phyloP scores from a whole-genome alignment of 1,284 basidiomycete species.

The Cutaneotrichosporon dermatis region DNA sequence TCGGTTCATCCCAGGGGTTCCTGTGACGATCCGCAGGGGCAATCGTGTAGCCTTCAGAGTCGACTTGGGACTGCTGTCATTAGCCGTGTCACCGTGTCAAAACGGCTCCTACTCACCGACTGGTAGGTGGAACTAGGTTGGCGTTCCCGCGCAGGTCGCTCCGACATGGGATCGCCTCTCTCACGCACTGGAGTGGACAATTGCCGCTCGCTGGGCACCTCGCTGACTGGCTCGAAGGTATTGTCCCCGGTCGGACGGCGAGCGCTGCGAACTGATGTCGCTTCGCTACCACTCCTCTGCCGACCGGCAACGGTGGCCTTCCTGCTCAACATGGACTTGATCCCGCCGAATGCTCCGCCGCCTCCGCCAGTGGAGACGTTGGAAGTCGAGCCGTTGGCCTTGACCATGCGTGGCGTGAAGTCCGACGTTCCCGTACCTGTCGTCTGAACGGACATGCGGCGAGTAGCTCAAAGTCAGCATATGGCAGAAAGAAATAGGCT shows the following conservation, averaged over 20 bases:
- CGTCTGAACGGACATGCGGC: slow-evolving; percentile 9
- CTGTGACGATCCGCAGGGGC: slow-evolving; percentile 53
- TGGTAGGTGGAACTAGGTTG: background rate
- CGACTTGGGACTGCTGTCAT: slow-evolving; percentile 41
- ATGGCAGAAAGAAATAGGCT: background rate
- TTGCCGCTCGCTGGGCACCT: background rate
- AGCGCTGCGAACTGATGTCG: slow-evolving; percentile 21
- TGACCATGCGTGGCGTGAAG: slow-evolving; percentile 27
- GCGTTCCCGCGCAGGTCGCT: background rate
- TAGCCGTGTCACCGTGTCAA: background rate
- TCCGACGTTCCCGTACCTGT: slow-evolving; percentile 16
- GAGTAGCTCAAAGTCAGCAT: slow-evolving; percentile 1
- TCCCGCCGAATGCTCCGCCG: slow-evolving; percentile 35
- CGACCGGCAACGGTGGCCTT: slow-evolving; percentile 34
- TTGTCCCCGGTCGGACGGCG: slow-evolving; percentile 14
- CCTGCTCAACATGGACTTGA: slow-evolving; percentile 49
- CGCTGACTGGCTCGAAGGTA: background rate
- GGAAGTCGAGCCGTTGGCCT: slow-evolving; percentile 30
- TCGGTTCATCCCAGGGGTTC: slow-evolving; percentile 50
- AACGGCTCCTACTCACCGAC: background rate
- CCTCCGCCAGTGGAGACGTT: slow-evolving; percentile 12
- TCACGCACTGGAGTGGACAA: background rate
- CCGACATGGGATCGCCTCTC: background rate
- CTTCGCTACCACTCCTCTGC: slow-evolving; percentile 28
- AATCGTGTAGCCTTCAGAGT: slow-evolving; percentile 54